phyloP scores from a whole-genome alignment of 495 filamentous ascomycete species.

The Parathielavia hyrcaniae region DNA sequence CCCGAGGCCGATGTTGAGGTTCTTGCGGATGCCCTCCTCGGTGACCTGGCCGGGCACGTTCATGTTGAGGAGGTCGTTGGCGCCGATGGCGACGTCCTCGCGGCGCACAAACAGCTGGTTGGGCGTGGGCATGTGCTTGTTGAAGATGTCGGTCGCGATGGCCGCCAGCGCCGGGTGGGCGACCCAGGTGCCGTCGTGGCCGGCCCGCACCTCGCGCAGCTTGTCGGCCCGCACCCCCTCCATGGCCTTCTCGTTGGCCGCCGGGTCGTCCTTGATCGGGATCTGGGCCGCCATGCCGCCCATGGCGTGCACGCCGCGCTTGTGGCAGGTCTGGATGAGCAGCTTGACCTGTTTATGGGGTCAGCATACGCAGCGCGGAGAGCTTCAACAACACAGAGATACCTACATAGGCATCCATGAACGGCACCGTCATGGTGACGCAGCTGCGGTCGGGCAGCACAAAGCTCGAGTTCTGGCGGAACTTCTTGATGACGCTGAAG shows the following conservation, averaged over 20 bases:
- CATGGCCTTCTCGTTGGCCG: slow-evolving; percentile 92
- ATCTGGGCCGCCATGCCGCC: slow-evolving; percentile 99
- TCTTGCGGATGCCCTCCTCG: slow-evolving; percentile 95
- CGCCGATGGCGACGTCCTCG: slow-evolving; percentile 80
- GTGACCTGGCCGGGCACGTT: slow-evolving; percentile 92
- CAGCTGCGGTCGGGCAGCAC: slow-evolving; percentile 84
- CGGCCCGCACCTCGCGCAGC: slow-evolving; percentile 88
- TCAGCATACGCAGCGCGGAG: neutral
- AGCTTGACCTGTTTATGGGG: slow-evolving; percentile 57
- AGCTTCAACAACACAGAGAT: neutral
- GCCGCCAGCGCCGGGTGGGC: slow-evolving; percentile 87
- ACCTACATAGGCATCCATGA: slow-evolving; percentile 84
- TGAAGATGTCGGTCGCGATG: slow-evolving; percentile 93
- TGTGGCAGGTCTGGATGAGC: slow-evolving; percentile 96
- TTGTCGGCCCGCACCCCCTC: slow-evolving; percentile 89
- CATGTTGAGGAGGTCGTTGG: slow-evolving; percentile 95
- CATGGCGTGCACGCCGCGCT: slow-evolving; percentile 94
- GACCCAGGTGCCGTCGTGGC: slow-evolving; percentile 96
- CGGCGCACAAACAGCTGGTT: slow-evolving; percentile 91
- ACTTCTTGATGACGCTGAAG: slow-evolving; percentile 99
- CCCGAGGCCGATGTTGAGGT: slow-evolving; percentile 89
- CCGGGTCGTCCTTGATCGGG: slow-evolving; percentile 89
- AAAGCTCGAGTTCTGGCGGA: slow-evolving; percentile 88
- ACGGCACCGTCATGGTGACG: slow-evolving; percentile 97
- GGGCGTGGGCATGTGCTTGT: slow-evolving; percentile 97